Base-by-base conservation (phyloP, 2,329 filamentous ascomycete species). In the Curvularia sp. region DNA sequence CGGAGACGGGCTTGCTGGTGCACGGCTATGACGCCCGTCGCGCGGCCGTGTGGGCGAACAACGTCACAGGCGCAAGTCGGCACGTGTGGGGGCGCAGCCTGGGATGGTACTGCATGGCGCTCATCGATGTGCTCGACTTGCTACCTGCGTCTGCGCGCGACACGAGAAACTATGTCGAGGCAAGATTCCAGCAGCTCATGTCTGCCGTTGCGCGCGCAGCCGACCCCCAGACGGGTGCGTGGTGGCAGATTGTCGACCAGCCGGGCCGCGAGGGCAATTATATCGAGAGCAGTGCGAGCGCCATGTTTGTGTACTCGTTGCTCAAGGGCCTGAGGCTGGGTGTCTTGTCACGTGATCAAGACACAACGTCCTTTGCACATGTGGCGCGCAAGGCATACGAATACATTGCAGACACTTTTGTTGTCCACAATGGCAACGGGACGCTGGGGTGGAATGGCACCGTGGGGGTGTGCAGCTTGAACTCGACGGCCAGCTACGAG, bases 231-330 rank as follows among this genome's bases (percentile, higher is more conserved):
- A 57, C 61, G 1, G 82, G 84, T 0, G 84, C 80, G 2, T 87
- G 86, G 81, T 87, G 84, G 82, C 77, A 86, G 60, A 75, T 87
- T 39, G 81, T 87, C 74, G 80, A 80, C 57, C 79, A 81, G 38
- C 79, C 80, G 0, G 80, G 79, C 1, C 65, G 71, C 2, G 53
- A 78, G 30, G 83, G 82, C 0, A 88, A 89, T 67, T 88, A 86
- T 66, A 79, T 88, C 38, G 86, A 88, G 76, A 83, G 82, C 30
- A 86, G 84, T 51, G 84, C 80, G 10, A 83, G 81, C 9, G 82
- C 82, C 2, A 86, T 88, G 81, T 87, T 86, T 63, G 77, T 80
- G 0, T 85, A 83, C 53, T 80, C 82, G 0, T 72, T 85, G 59
- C 69, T 86, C 12, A 82, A 79, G 61, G 84, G 81, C 0, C 73